Conservation (phyloP, 169 alveolate species). For the Eimeria falciformis region DNA sequence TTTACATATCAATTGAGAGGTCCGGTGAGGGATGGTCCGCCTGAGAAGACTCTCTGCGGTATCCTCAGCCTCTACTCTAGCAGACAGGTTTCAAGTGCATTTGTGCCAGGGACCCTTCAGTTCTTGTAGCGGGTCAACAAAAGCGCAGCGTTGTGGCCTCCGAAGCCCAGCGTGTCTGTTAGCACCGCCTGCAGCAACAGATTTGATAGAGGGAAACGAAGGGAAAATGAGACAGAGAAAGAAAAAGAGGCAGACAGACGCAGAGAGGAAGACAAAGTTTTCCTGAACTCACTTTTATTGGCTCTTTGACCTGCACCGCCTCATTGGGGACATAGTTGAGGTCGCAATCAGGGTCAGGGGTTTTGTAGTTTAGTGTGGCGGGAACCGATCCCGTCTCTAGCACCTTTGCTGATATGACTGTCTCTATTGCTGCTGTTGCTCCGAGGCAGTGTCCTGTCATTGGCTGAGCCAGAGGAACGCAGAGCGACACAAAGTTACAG, state of each 20-base stretch:
- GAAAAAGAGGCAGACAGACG: conserved; percentile 13
- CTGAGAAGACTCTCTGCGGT: no score
- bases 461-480: conserved; percentile 57
- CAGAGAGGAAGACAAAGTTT: conserved; percentile 55
- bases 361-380: conserved; percentile 84
- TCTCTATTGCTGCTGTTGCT: conserved; percentile 86
- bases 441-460: conserved; percentile 88
- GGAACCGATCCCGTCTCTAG: conserved; percentile 84
- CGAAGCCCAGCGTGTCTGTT: conserved; percentile 84
- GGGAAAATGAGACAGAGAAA: not conserved
- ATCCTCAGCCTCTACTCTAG: no score
- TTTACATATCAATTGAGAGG: no score
- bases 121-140: conserved; percentile 72
- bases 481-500: not conserved
- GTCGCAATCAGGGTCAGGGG: conserved; percentile 85
- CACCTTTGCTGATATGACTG: conserved; percentile 83
- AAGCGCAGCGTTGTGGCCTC: conserved; percentile 87
- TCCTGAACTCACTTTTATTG: conserved; percentile 22
- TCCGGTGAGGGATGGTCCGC: no score
- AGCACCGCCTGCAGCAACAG: conserved; percentile 73
- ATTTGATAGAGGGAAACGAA: not conserved
- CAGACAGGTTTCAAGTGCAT: no score
- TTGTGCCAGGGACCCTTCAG: no score
- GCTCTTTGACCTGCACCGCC: conserved; percentile 65
- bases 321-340: conserved; percentile 84